Conservation (phyloP, 768 basidiomycete genomes). For the Tulasnella sp. region DNA sequence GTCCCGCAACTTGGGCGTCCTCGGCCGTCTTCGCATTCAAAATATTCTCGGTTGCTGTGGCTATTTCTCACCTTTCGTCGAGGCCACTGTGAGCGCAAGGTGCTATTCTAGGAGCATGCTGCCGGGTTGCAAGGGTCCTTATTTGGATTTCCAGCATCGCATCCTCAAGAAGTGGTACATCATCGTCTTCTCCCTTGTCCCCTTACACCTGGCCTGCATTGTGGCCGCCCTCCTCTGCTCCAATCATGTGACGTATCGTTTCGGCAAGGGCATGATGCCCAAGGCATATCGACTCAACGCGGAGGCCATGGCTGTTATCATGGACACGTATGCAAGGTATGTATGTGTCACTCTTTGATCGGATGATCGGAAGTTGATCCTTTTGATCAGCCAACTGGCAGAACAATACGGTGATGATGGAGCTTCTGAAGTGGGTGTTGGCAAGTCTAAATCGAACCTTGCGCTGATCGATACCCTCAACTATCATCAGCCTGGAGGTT, state of each 20-base stretch:
- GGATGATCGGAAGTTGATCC: neutral
- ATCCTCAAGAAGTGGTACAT: slow-evolving; percentile 42
- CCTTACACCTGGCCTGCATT: slow-evolving; percentile 53
- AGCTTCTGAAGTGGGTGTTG: slow-evolving; percentile 34
- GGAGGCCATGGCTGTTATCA: slow-evolving; percentile 66
- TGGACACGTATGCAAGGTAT: slow-evolving; percentile 76
- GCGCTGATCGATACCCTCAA: neutral
- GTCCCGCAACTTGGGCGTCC: slow-evolving; percentile 47
- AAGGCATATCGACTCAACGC: slow-evolving; percentile 66
- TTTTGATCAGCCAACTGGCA: slow-evolving; percentile 45
- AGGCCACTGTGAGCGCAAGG: slow-evolving; percentile 59
- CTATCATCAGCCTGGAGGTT: neutral
- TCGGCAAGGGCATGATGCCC: slow-evolving; percentile 81
- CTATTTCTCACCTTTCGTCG: slow-evolving; percentile 66
- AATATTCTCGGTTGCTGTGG: slow-evolving; percentile 69
- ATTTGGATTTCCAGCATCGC: slow-evolving; percentile 34
- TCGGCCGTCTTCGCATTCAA: slow-evolving; percentile 55
- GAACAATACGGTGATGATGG: slow-evolving; percentile 58
- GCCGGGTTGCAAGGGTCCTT: slow-evolving; percentile 60
- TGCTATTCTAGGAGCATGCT: slow-evolving; percentile 62
- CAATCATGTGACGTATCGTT: slow-evolving; percentile 76
- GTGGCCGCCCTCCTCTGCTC: slow-evolving; percentile 54
- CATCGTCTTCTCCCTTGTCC: slow-evolving; percentile 51
- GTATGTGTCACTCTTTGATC: slow-evolving; percentile 13
- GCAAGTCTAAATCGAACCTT: neutral